Evolutionary conservation across 1,284 basidiomycete species (phyloP).

Genomic region (Stereum hirsutum): DNA sequence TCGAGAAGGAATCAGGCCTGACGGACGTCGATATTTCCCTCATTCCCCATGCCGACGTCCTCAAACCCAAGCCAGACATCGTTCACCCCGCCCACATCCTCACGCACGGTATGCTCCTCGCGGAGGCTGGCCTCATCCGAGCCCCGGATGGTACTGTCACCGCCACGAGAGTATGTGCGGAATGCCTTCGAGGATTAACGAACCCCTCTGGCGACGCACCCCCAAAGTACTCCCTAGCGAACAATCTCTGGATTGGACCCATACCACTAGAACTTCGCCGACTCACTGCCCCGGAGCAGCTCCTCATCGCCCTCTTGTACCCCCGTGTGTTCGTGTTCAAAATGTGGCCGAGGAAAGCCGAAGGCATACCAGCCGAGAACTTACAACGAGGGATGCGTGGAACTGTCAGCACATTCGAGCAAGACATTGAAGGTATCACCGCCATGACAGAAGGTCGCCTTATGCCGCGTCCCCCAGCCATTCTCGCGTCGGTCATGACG

Average conservation of each 20-base stretch:
- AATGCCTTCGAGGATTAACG: background rate
- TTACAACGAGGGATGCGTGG: background rate
- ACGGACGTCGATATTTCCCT: background rate
- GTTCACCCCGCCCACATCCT: background rate
- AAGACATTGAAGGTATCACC: background rate
- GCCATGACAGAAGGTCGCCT: background rate
- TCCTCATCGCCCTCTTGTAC: conserved; percentile 17
- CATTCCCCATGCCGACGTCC: background rate
- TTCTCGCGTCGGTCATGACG: background rate
- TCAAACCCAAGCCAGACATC: background rate
- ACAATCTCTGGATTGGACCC: conserved; percentile 17
- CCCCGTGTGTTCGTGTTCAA: conserved; percentile 20
- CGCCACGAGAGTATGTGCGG: background rate
- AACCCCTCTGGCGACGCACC: background rate
- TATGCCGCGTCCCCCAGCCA: background rate
- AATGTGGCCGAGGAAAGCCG: conserved; percentile 17
- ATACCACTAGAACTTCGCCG: conserved; percentile 15
- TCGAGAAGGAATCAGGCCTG: background rate
- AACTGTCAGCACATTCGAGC: background rate
- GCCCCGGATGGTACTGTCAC: too few relatives aligned
- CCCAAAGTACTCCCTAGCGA: background rate
- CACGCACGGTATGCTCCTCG: background rate
- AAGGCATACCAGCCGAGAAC: background rate
- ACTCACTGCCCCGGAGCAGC: conserved; percentile 19
- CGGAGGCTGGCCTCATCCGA: background rate